Conservation (phyloP, 306 rosid genomes). For the Citrullus colocynthis region DNA sequence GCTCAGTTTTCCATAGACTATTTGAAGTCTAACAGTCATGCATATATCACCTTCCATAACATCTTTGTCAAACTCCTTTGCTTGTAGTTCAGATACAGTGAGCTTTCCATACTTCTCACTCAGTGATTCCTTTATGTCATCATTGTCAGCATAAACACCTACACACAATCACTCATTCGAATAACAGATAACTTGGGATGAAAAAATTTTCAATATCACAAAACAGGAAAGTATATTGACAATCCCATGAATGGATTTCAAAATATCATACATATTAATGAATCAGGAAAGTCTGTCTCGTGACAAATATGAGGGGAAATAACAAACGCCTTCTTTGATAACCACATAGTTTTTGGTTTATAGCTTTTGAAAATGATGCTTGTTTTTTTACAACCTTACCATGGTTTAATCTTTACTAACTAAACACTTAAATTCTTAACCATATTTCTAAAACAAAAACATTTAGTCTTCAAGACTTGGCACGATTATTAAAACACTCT, state of each 20-base stretch:
- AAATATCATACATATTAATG: background rate
- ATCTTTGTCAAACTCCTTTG: constrained; percentile 44
- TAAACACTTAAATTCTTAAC: too few relatives aligned
- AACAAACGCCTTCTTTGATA: background rate
- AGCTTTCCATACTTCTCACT: constrained; percentile 49
- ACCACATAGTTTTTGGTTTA: too few relatives aligned
- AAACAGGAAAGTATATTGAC: background rate
- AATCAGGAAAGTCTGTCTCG: background rate
- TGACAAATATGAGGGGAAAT: background rate
- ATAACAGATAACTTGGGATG: background rate
- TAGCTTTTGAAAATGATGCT: too few relatives aligned
- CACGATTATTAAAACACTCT: too few relatives aligned
- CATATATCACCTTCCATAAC: constrained; percentile 63
- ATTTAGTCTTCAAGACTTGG: too few relatives aligned
- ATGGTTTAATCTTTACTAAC: too few relatives aligned
- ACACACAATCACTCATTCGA: constrained; percentile 7
- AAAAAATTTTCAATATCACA: background rate
- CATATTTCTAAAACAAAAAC: too few relatives aligned
- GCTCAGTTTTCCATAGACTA: constrained; percentile 71
- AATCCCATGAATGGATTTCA: background rate
- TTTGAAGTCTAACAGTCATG: constrained; percentile 76
- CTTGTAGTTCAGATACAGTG: constrained; percentile 34
- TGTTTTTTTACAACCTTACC: too few relatives aligned
- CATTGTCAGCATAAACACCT: constrained; percentile 75
- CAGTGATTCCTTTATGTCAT: constrained; percentile 37